Evolutionary conservation across 1,284 basidiomycete species (phyloP), one percentile per base, ranked within the genome.

Genomic region (Inonotus hispidus): DNA sequence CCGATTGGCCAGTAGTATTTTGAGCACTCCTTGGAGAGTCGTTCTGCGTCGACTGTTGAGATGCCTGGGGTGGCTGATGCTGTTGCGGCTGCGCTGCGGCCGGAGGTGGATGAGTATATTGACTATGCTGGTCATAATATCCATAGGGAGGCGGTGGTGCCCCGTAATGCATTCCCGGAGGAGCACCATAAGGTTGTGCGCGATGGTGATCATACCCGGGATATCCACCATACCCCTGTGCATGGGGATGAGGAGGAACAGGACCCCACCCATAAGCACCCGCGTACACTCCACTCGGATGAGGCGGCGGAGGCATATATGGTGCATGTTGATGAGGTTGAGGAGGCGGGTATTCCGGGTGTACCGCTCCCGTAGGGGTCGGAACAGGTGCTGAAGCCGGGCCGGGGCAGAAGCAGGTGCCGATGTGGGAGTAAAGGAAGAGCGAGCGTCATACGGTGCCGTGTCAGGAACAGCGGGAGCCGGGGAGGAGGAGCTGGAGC

Each of bases 311-410:
- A n/a, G 35, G 59, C 47, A 53, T 45, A 39, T 58, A 64, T 16
- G 64, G 63, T 49, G 68, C 64, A 7, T 60, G 72, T 21, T 63
- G 69, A 45, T 71, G 76, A n/a, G 72, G 74, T 13, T 66, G 72
- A 23, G 71, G 69, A 21, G 73, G 71, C 45, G 65, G 50, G 2
- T 52, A 35, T 13, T 29, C 27, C 50, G 50, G 50, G 35, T 52
- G 50, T 13, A 3, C 25, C 19, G 25, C 16, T 67, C 46, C 69
- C 57, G 41, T 7, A 2, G 41, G 11, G 3, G 32, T 4, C 8
- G 32, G 32, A 8, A 32, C 32, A 10, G 55, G 65, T 23, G 60
- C 67, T 13, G 14, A 16, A 16, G 2, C 35, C 8, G 43, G 56
- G 55, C n/a, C 6, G 41, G 41, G n/a, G 41, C 41, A 14, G 16